Percentiles rank a stretch among this genome's conserved stretches.
These are phyloP conservation scores for Pseudotsuga menziesii DNA, from an alignment of 75 land plant genomes.

Conservation along the genomic window DNA sequence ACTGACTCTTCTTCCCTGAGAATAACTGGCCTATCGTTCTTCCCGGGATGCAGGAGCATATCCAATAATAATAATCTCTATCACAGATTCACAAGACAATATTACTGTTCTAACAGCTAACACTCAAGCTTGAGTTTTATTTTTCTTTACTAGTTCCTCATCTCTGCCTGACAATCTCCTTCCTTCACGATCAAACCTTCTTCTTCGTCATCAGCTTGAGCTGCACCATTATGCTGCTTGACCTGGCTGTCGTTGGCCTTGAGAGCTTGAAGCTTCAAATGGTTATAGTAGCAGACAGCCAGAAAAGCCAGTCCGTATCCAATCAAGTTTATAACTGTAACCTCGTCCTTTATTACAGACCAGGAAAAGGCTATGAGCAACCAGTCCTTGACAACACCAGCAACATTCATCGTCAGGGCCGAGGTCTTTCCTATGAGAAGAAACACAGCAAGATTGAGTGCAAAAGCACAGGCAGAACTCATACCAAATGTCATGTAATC, in stretches of 20 bases:
- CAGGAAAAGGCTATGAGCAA: conserved; percentile 93
- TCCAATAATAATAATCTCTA: too few relatives aligned
- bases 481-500: conserved; percentile 71
- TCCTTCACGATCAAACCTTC: conserved; percentile 32
- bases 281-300: conserved; percentile 89
- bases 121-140: neutral
- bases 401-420: conserved; percentile 95
- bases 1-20: too few relatives aligned
- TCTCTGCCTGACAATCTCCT: neutral
- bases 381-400: conserved; percentile 99
- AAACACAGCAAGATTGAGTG: conserved; percentile 89
- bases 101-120: too few relatives aligned
- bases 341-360: conserved; percentile 84
- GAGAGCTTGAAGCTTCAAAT: conserved; percentile 73
- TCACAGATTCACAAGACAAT: too few relatives aligned
- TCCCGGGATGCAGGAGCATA: too few relatives aligned
- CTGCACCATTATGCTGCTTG: conserved; percentile 47
- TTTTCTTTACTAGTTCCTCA: neutral
- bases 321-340: conserved; percentile 73
- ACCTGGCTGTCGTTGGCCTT: conserved; percentile 76
- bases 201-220: conserved; percentile 36
- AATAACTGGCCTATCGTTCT: too few relatives aligned
- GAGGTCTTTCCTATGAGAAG: conserved; percentile 90
- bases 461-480: conserved; percentile 87
- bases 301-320: conserved; percentile 86